These are phyloP conservation scores for Sordaria brevicollis DNA, from an alignment of 495 filamentous ascomycete genomes.

Conservation along the genomic window DNA sequence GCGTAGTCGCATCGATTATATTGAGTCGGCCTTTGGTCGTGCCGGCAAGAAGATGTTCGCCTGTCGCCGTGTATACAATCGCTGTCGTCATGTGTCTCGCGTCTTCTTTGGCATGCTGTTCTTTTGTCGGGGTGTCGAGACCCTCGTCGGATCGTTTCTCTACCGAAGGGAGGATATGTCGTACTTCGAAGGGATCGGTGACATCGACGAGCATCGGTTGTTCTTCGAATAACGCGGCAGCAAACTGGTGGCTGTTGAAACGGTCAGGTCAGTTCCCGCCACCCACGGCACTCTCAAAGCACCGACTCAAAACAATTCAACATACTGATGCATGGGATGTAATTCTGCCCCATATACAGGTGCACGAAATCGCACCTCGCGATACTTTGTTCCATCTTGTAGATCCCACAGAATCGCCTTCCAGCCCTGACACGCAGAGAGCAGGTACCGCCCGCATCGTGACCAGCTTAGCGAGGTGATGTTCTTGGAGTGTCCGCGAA, in stretches of 20 bases:
- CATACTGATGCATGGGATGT: constrained; percentile 84
- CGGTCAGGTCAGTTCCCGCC: background rate
- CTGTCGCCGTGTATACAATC: constrained; percentile 72
- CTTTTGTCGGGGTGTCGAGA: constrained; percentile 49
- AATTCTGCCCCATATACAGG: constrained; percentile 93
- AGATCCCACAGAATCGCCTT: constrained; percentile 94
- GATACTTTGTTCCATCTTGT: constrained; percentile 47
- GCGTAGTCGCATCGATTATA: constrained; percentile 72
- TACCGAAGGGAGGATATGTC: constrained; percentile 68
- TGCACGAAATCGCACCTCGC: constrained; percentile 71
- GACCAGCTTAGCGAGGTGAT: constrained; percentile 94
- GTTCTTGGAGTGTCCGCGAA: constrained; percentile 81
- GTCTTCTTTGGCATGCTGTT: constrained; percentile 83
- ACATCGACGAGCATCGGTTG: constrained; percentile 81
- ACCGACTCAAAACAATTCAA: background rate
- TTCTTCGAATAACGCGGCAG: constrained; percentile 86
- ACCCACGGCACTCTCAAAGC: background rate
- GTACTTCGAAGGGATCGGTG: constrained; percentile 50
- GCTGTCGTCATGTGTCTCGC: constrained; percentile 90
- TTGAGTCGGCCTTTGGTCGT: constrained; percentile 95
- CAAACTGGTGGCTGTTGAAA: constrained; percentile 58
- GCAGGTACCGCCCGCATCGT: constrained; percentile 78
- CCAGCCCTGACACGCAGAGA: constrained; percentile 91
- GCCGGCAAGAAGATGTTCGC: constrained; percentile 79
- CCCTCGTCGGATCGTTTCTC: constrained; percentile 63